A percentile compares a stretch with the other conserved stretches of the same genome.
phyloP scores from a whole-genome alignment of 768 basidiomycete species.

The Asterophora parasitica region DNA sequence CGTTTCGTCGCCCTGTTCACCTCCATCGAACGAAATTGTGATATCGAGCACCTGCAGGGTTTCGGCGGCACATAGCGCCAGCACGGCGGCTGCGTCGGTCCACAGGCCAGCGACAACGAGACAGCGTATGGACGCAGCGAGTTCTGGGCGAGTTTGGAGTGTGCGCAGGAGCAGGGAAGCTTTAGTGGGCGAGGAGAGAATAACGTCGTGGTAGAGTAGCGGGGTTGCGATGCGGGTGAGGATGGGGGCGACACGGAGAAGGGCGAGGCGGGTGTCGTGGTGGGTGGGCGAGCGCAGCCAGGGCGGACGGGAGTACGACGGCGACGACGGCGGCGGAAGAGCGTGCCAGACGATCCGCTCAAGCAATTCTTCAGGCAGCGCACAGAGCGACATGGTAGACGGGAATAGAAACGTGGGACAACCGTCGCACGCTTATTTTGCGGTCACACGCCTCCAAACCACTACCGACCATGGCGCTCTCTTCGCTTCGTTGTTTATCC shows the following conservation, averaged over 20 bases:
- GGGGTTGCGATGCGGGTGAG: slow-evolving; percentile 56
- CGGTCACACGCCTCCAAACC: no score
- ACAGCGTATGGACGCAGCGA: slow-evolving; percentile 37
- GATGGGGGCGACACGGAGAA: slow-evolving; percentile 45
- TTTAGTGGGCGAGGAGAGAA: slow-evolving; percentile 36
- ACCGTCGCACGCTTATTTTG: no score
- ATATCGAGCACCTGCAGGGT: slow-evolving; percentile 30
- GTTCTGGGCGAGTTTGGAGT: slow-evolving; percentile 30
- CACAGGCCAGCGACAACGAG: slow-evolving; percentile 40
- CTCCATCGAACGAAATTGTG: slow-evolving; percentile 26
- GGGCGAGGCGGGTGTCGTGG: slow-evolving; percentile 29
- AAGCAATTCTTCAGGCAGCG: slow-evolving; percentile 35
- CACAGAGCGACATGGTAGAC: slow-evolving; percentile 1
- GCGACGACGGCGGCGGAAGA: not conserved
- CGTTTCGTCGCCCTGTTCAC: slow-evolving; percentile 21
- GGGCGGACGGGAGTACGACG: not conserved
- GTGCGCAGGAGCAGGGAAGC: slow-evolving; percentile 35
- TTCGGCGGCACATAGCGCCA: slow-evolving; percentile 21
- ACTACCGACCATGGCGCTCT: no score
- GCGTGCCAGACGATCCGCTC: slow-evolving; percentile 35
- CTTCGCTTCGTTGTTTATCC: no score
- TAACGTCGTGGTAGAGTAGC: slow-evolving; percentile 50
- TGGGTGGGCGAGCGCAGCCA: slow-evolving; percentile 17
- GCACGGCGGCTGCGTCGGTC: slow-evolving; percentile 33
- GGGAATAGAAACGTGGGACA: not conserved